phyloP scores from a whole-genome alignment of 441 rosid species.

The Gossypium armourianum region DNA sequence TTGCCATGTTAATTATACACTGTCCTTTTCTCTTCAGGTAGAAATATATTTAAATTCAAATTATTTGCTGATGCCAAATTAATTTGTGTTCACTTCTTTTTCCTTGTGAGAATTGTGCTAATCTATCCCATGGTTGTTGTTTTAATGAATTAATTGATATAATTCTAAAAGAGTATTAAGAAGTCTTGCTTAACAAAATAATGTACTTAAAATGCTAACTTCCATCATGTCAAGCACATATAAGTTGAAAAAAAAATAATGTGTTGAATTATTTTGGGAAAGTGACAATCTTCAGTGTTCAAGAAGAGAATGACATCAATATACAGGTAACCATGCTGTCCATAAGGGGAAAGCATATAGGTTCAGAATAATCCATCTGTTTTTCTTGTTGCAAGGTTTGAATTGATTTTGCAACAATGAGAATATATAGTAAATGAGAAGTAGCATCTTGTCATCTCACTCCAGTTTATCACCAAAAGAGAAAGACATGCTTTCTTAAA shows the following conservation, averaged over 20 bases:
- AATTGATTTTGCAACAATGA: background rate
- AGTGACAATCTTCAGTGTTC: constrained; percentile 6
- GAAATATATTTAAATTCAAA: constrained; percentile 20
- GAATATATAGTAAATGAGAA: background rate
- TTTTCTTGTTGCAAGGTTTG: background rate
- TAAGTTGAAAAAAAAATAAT: background rate
- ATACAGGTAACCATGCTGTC: background rate
- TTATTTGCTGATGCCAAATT: constrained; percentile 12
- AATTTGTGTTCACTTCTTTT: background rate
- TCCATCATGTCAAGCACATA: constrained; percentile 1
- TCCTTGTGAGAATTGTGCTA: background rate
- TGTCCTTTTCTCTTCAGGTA: constrained; percentile 88
- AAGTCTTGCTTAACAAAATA: constrained; percentile 4
- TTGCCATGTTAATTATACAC: constrained; percentile 87
- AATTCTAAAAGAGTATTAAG: background rate
- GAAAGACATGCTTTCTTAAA: background rate
- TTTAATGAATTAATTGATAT: background rate
- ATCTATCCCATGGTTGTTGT: background rate
- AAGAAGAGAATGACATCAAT: constrained; percentile 1
- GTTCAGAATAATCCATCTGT: background rate
- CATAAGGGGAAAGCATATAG: background rate
- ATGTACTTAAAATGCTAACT: background rate
- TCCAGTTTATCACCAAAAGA: background rate
- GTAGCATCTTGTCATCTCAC: background rate
- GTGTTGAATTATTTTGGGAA: background rate